phyloP scores from a whole-genome alignment of 2,329 filamentous ascomycete genomes.

The Diplodia intermedia region DNA sequence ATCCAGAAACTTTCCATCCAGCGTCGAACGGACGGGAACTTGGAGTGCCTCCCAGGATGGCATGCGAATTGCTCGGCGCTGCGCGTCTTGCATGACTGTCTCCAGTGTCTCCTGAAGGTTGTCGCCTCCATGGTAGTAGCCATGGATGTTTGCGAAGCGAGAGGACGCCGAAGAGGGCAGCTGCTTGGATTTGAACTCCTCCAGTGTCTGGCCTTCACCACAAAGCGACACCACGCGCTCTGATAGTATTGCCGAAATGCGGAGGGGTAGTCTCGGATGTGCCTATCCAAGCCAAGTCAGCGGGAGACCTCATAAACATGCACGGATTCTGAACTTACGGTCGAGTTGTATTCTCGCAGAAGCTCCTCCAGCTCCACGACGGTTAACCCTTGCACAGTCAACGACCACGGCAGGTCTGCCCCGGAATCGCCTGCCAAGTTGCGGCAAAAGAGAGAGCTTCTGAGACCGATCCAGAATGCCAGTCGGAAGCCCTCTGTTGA shows the following conservation, averaged over 20 bases:
- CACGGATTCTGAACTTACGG: slow-evolving; percentile 5
- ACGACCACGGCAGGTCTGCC: background rate
- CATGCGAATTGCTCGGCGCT: background rate
- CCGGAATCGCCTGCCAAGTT: background rate
- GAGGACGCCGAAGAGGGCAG: background rate
- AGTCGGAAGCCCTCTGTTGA: slow-evolving; percentile 23
- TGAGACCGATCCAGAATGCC: slow-evolving; percentile 31
- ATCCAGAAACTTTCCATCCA: background rate
- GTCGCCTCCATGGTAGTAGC: slow-evolving; percentile 10
- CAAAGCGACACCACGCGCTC: background rate
- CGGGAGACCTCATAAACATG: no score
- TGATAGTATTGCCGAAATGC: background rate
- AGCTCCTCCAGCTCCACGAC: background rate
- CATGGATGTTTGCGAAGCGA: slow-evolving; percentile 9
- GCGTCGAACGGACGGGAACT: background rate
- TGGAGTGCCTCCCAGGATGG: background rate
- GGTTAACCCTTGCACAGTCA: background rate
- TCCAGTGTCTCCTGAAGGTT: background rate
- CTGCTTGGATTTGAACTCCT: background rate
- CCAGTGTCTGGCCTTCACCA: background rate
- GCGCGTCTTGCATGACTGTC: background rate
- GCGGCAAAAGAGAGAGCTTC: slow-evolving; percentile 14
- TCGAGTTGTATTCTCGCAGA: background rate
- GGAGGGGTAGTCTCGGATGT: background rate
- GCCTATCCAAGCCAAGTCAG: background rate